These are phyloP conservation scores for slime mould (Dictyostelium discoideum) DNA, from an alignment of 78 protist genomes.

Conservation along the genomic window DNA sequence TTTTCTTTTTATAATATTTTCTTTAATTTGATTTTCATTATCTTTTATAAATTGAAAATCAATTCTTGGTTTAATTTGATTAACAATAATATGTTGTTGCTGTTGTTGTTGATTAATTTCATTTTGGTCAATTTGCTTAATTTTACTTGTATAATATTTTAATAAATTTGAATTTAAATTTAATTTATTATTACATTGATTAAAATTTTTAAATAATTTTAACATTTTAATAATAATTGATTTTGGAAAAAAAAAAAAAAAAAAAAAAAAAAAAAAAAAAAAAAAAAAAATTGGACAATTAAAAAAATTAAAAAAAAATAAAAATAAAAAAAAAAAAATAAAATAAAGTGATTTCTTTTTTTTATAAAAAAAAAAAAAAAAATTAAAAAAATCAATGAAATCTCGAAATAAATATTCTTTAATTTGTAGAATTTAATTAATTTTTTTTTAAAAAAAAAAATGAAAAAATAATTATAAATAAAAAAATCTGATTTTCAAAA, in stretches of 20 bases:
- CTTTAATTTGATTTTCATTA: slow-evolving; percentile 1
- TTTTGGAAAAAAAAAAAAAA: no score
- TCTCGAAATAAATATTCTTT: no score
- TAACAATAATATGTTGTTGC: background rate
- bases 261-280: background rate
- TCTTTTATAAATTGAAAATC: slow-evolving; percentile 63
- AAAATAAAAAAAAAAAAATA: background rate
- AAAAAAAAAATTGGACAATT: background rate
- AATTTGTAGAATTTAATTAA: no score
- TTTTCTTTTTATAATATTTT: slow-evolving; percentile 50
- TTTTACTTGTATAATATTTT: background rate
- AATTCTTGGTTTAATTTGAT: slow-evolving; percentile 34
- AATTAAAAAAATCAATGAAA: background rate
- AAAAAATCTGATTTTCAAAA: no score
- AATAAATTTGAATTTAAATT: background rate
- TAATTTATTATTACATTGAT: background rate
- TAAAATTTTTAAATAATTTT: background rate
- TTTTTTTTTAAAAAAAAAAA: no score
- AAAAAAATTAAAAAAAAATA: background rate
- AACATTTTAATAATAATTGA: background rate
- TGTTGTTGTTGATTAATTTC: background rate
- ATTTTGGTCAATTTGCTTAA: background rate
- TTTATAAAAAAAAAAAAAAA: no score
- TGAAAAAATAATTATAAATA: no score
- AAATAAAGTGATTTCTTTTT: background rate